phyloP scores from a whole-genome alignment of 495 filamentous ascomycete genomes.

The Aspergillus bridgeri region DNA sequence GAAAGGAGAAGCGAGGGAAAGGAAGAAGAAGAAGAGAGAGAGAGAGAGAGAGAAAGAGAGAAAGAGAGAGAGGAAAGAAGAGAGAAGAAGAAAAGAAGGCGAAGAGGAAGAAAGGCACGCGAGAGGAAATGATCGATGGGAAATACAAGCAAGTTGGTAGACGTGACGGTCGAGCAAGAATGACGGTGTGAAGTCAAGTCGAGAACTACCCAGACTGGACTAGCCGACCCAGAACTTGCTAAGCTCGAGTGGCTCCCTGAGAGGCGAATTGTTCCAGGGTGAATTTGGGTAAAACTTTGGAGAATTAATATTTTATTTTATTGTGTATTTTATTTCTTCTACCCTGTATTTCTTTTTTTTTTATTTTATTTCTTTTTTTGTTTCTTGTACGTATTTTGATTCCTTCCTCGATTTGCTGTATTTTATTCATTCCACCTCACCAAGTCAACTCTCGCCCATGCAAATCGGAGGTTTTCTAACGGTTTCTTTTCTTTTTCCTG shows the following conservation, averaged over 20 bases:
- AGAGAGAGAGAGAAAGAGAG: constrained; percentile 14
- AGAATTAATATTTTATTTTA: constrained; percentile 5
- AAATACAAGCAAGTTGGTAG: constrained; percentile 13
- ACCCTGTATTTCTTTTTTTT: too few relatives aligned
- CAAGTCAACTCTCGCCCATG: too few relatives aligned
- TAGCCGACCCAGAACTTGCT: constrained; percentile 19
- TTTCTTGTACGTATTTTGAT: too few relatives aligned
- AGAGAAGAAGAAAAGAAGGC: not conserved
- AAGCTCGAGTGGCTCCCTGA: constrained; percentile 16
- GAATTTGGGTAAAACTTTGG: not conserved
- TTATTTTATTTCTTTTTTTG: not conserved
- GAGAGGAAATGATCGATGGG: constrained; percentile 19
- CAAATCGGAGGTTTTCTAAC: constrained; percentile 15
- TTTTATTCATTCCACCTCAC: too few relatives aligned
- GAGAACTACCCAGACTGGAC: constrained; percentile 18
- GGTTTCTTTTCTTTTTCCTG: constrained; percentile 5
- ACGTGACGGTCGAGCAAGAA: constrained; percentile 15
- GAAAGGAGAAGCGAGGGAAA: constrained; percentile 15
- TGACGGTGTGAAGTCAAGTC: constrained; percentile 31
- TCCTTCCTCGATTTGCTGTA: too few relatives aligned
- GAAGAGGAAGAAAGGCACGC: constrained; percentile 6
- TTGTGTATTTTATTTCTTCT: not conserved
- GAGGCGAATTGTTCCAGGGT: constrained; percentile 8
- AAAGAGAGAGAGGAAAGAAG: constrained; percentile 11
- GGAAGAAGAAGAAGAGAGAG: constrained; percentile 9